These are phyloP conservation scores for Pythium plurisporium DNA, from an alignment of 352 stramenopile species.

Conservation along the genomic window DNA sequence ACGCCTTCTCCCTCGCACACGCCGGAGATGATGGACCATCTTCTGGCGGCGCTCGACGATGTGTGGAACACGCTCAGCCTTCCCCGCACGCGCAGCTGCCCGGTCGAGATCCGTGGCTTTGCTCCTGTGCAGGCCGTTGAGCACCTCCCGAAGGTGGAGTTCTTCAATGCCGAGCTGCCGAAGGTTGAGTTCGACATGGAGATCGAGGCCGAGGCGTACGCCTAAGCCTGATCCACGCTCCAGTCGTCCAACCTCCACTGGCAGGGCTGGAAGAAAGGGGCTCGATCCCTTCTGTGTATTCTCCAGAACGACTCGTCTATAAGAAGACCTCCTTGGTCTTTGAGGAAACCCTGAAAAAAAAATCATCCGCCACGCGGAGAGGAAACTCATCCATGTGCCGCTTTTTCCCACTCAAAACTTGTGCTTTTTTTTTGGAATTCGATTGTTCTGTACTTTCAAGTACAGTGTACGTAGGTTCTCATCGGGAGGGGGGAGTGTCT, in stretches of 20 bases:
- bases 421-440: too few relatives aligned
- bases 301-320: conserved; percentile 1
- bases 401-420: too few relatives aligned
- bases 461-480: too few relatives aligned
- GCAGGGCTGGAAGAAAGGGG: conserved; percentile 2
- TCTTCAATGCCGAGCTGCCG: conserved; percentile 54
- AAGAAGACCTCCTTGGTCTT: too few relatives aligned
- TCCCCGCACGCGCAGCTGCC: conserved; percentile 34
- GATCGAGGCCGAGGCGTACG: conserved; percentile 33
- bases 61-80: conserved; percentile 86
- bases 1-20: conserved; percentile 86
- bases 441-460: too few relatives aligned
- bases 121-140: conserved; percentile 42
- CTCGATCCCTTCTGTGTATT: not conserved
- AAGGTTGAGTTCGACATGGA: conserved; percentile 42
- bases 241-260: not conserved
- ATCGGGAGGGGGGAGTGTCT: too few relatives aligned
- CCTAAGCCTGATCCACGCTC: conserved; percentile 12
- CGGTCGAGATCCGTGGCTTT: conserved; percentile 39
- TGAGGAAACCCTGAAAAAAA: too few relatives aligned
- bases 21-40: conserved; percentile 82
- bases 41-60: conserved; percentile 77
- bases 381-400: not conserved
- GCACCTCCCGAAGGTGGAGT: conserved; percentile 79
- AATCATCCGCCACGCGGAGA: not conserved